Percentiles rank a stretch among this genome's conserved stretches.
Conservation (phyloP, 352 stramenopile genomes). For the Globisporangium paddicum region DNA sequence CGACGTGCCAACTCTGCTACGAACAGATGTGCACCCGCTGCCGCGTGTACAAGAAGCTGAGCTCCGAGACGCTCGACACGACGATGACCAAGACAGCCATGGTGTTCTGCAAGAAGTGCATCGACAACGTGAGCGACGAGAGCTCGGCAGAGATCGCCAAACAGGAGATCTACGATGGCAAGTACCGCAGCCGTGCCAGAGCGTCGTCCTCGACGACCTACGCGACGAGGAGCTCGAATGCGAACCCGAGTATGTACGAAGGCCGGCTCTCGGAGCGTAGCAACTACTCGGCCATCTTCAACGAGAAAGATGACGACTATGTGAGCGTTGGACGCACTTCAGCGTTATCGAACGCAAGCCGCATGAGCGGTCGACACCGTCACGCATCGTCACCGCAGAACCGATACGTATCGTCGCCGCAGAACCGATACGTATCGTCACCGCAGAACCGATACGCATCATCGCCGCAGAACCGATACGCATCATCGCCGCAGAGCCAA, state of each 20-base stretch:
- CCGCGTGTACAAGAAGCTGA: constrained; percentile 39
- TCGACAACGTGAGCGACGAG: constrained; percentile 35
- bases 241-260: constrained; percentile 11
- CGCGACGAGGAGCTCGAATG: constrained; percentile 1
- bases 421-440: neutral
- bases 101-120: constrained; percentile 65
- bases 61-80: constrained; percentile 33
- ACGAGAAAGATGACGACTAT: constrained; percentile 21
- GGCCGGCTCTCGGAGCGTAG: constrained; percentile 37
- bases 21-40: constrained; percentile 39
- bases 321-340: constrained; percentile 19
- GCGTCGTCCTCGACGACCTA: constrained; percentile 25
- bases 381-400: neutral
- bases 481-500: neutral
- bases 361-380: neutral
- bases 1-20: constrained; percentile 39
- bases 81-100: constrained; percentile 40
- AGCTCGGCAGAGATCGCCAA: constrained; percentile 56
- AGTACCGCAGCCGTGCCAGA: constrained; percentile 24
- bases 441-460: neutral
- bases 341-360: neutral
- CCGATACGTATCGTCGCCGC: neutral
- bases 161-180: constrained; percentile 44
- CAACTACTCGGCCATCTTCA: constrained; percentile 34
- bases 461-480: too few species aligned